These are phyloP conservation scores for Ascosphaera apis DNA, from an alignment of 2,329 filamentous ascomycete genomes.

Conservation along the genomic window DNA sequence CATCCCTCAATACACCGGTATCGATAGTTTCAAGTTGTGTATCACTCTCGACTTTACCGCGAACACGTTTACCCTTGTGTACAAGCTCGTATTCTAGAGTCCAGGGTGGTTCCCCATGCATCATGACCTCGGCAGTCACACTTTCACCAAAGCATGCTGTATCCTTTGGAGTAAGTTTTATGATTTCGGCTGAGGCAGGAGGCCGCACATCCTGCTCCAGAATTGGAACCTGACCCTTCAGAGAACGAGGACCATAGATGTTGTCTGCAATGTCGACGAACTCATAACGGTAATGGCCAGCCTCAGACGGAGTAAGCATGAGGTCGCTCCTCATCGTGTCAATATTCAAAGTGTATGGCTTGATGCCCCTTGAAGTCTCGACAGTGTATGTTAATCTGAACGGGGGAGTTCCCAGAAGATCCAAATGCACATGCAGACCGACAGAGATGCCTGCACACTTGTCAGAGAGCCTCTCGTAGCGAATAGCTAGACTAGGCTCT, in stretches of 20 bases:
- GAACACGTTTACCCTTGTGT: conserved; percentile 64
- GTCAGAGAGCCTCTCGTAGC: conserved; percentile 64
- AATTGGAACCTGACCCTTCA: conserved; percentile 37
- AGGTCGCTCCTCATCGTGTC: conserved; percentile 60
- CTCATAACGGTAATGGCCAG: conserved; percentile 67
- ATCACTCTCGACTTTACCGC: conserved; percentile 42
- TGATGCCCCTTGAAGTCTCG: conserved; percentile 33
- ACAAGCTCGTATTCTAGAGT: conserved; percentile 79
- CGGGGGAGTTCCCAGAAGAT: conserved; percentile 77
- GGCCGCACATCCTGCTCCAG: conserved; percentile 86
- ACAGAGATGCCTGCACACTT: conserved; percentile 90
- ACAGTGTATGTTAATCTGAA: conserved; percentile 66
- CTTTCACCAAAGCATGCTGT: conserved; percentile 62
- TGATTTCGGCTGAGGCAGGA: conserved; percentile 52
- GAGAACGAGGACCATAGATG: conserved; percentile 46
- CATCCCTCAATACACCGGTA: conserved; percentile 50
- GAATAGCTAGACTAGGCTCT: conserved; percentile 54
- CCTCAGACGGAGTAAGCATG: conserved; percentile 56
- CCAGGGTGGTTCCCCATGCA: conserved; percentile 71
- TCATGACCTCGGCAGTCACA: conserved; percentile 47
- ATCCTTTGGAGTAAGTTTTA: conserved; percentile 32
- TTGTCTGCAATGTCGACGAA: conserved; percentile 63
- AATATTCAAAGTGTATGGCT: conserved; percentile 32
- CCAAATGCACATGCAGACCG: conserved; percentile 67
- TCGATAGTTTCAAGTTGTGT: conserved; percentile 43